These are phyloP conservation scores for Lactarius vividus DNA, from an alignment of 768 basidiomycete species.

Conservation along the genomic window DNA sequence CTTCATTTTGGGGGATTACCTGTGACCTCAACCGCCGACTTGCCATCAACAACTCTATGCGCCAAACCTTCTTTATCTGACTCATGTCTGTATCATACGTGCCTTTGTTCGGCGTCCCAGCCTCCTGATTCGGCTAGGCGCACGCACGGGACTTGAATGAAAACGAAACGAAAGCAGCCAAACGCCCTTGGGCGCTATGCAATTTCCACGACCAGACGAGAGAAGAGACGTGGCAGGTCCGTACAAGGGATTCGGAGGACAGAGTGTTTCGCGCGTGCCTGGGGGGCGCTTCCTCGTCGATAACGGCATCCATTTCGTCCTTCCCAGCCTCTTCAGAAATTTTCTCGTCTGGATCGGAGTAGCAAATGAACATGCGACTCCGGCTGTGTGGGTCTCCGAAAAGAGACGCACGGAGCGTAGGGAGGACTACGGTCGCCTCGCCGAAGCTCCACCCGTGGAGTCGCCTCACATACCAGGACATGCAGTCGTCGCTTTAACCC, in stretches of 20 bases:
- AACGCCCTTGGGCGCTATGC: not conserved
- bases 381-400: not conserved
- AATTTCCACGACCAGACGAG: conserved; percentile 8
- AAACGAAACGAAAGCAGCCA: not conserved
- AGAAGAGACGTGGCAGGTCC: not conserved
- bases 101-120: not conserved
- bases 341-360: not conserved
- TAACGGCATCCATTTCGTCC: conserved; percentile 6
- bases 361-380: not conserved
- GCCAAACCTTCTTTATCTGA: conserved; percentile 4
- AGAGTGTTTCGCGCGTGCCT: conserved; percentile 5
- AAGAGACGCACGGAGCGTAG: not conserved
- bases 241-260: not conserved
- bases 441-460: not conserved
- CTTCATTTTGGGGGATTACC: not conserved
- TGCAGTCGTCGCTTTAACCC: not conserved
- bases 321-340: not conserved
- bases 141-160: not conserved
- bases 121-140: conserved; percentile 5
- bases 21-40: not conserved
- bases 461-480: not conserved
- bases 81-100: not conserved
- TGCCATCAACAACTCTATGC: conserved; percentile 1
- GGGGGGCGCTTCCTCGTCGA: not conserved
- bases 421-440: not conserved